phyloP scores from a whole-genome alignment of 306 rosid species.

The Fragaria vesca region DNA sequence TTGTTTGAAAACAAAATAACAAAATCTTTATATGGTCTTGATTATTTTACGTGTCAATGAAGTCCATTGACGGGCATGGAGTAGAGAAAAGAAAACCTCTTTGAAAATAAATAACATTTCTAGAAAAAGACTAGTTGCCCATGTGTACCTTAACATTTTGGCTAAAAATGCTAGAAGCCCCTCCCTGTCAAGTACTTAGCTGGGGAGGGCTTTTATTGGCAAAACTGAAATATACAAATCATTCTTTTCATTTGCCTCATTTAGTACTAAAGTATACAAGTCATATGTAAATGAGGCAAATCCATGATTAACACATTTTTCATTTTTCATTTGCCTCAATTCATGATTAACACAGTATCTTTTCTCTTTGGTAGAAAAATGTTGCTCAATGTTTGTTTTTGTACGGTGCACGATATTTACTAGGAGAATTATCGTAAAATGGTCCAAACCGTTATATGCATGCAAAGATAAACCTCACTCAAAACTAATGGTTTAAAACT shows the following conservation, averaged over 20 bases:
- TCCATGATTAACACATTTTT: too few relatives aligned
- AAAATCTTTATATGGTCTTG: neutral
- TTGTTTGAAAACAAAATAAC: neutral
- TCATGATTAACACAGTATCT: too few relatives aligned
- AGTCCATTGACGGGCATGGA: neutral
- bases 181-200: neutral
- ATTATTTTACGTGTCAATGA: neutral
- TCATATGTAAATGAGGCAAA: too few relatives aligned
- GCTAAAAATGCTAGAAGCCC: neutral
- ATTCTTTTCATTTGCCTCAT: neutral
- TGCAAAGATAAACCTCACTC: too few relatives aligned
- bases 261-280: too few relatives aligned
- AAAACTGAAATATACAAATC: neutral
- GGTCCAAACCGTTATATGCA: too few relatives aligned
- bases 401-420: too few relatives aligned
- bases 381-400: too few relatives aligned
- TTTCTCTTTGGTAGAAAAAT: too few relatives aligned
- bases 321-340: neutral
- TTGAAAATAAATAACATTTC: neutral
- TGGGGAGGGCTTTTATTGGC: neutral
- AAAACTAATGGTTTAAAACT: too few relatives aligned
- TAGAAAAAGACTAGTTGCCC: conserved; percentile 7
- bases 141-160: neutral
- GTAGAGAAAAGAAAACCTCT: neutral
- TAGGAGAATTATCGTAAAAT: too few relatives aligned